Conservation (phyloP, 768 basidiomycete species). For the Ramaria rubella region DNA sequence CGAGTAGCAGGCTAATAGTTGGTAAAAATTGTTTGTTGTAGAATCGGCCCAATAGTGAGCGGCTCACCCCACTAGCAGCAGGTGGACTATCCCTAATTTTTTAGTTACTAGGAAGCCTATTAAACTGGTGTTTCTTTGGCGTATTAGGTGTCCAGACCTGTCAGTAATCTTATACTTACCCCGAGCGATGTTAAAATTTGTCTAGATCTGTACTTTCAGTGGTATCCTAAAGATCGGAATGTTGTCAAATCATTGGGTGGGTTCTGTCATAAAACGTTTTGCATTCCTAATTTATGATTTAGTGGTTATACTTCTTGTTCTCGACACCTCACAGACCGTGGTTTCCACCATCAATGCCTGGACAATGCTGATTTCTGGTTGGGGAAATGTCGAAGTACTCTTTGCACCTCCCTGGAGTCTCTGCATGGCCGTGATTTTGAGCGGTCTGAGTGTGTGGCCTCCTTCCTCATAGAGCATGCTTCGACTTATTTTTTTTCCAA, state of each 20-base stretch:
- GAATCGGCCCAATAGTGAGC: slow-evolving; percentile 6
- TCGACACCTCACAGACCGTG: slow-evolving; percentile 19
- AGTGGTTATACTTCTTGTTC: slow-evolving; percentile 8
- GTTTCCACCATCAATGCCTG: slow-evolving; percentile 20
- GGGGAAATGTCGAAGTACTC: slow-evolving; percentile 19
- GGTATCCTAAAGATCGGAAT: background rate
- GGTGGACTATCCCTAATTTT: background rate
- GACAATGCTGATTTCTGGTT: slow-evolving; percentile 16
- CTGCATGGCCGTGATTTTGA: slow-evolving; percentile 14
- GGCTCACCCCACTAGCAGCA: background rate
- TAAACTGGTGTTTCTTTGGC: slow-evolving; percentile 3
- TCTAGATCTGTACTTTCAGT: slow-evolving; percentile 2
- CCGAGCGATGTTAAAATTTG: background rate
- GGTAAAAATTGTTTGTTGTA: background rate
- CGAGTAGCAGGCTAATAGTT: too few species aligned
- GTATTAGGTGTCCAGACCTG: slow-evolving; percentile 3
- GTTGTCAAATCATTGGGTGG: background rate
- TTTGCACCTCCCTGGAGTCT: slow-evolving; percentile 14
- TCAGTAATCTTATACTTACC: background rate
- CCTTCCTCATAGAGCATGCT: background rate
- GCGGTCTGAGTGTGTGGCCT: slow-evolving; percentile 14
- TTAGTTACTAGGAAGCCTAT: background rate
- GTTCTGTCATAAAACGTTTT: background rate
- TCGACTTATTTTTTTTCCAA: background rate
- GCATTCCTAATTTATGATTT: background rate